Base-by-base conservation (phyloP, 1,284 basidiomycete species). In the Puccinia novopanici region DNA sequence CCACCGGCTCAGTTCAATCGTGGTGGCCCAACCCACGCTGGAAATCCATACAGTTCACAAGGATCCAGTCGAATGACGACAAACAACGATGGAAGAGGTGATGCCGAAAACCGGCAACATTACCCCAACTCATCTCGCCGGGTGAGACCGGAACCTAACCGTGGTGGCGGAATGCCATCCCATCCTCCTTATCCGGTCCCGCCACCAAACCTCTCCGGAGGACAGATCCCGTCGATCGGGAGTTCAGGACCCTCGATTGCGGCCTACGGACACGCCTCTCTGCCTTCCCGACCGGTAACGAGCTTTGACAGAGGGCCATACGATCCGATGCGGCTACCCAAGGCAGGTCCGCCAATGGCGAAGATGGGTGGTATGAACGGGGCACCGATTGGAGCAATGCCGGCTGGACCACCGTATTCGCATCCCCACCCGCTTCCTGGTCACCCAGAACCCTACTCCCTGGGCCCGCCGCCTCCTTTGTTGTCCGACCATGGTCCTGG, bases 1-100 rank as follows among this genome's bases (percentile, higher is more conserved):
- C 52, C 70, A 48, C 70, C 48, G 34, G 27, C 24, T 54, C 70
- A n/a, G 50, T 48, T 27, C 67, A 37, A 50, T 50, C 70, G 70
- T 22, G 52, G 34, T 50, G 50, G 50, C 30, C 34, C 34, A 48
- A 72, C 34, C 30, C 70, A 48, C 70, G 52, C 50, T 34, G 34
- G 24, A 12, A 72, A 72, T 72, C 70, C 70, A 72, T 72, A 52
- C 52, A 55, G 52, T 24, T 72, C 70, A 54, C 34, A 54, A 54
- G 50, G 27, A n/a, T 34, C 52, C 24, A 40, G 22, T 54, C 48
- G 50, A 55, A 72, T 72, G 70, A 72, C 55, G 70, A 37, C 4
- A 50, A 27, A 52, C 5, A 72, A 72, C 15, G 52, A 72, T 19
- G 48, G 22, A 37, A 34, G 52, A 34, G 52, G 52, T 40, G 48